Evolutionary conservation across 208 protist species (phyloP), one percentile per base, ranked within the genome.

Genomic region (Tritrichomonas musculus): DNA sequence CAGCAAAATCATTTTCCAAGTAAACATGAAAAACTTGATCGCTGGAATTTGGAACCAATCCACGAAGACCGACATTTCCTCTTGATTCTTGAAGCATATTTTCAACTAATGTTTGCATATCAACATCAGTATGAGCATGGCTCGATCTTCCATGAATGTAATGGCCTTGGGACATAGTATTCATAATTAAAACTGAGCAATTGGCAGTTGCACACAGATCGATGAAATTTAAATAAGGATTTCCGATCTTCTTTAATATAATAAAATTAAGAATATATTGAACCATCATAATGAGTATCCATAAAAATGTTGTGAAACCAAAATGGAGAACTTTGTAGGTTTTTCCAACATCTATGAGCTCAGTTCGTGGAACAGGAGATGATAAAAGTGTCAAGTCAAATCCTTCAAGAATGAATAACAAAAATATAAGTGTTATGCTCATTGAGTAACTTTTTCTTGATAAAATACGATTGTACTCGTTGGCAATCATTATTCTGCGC

Each of bases 1-100:
- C 8, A 11, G 3, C n/a, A 44, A 84, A 84, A 33, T 84, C 36
- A 4, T 49, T 0, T 30, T 49, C n/a, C 5, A 84, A 53, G 4
- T 47, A 84, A 53, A 84, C 44, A 47, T 84, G n/a, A n/a, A 84
- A 84, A 44, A 33, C 27, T 84, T 84, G 73, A 30, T 88, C 47
- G 5, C 13, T 57, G n/a, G 77, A 57, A 4, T 49, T 49, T 27
- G 41, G 27, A 33, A 88, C 77, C 17, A 88, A 57, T 39, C 73
- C 73, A 53, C 73, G 73, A 53, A 44, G 11, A 25, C 73, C 73
- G n/a, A 84, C 73, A 11, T 47, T 5, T 53, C 44, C 73, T 53
- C 53, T 84, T 1, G 73, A 9, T 84, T 84, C 73, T 39, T 49
- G 1, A 5, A 8, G 17, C 13, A 84, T 11, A 11, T 84, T 49